Evolutionary conservation across 192 early-diverging fungal genomes (phyloP), one percentile per base, ranked within the genome.

Genomic region (Podila horticola): DNA sequence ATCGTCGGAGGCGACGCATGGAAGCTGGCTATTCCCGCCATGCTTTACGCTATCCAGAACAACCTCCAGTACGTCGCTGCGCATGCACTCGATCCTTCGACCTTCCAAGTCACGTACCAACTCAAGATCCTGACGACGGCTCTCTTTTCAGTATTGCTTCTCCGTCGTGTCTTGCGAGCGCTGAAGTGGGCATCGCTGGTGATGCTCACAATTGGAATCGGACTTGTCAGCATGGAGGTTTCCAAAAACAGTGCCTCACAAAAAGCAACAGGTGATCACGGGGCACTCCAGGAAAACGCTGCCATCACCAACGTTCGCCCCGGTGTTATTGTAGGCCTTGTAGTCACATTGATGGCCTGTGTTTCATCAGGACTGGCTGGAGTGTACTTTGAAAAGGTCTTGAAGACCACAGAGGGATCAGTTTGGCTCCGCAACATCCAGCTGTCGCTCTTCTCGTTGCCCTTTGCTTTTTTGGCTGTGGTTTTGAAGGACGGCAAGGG

Each of bases 301-400:
- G 65, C 58, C 34, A 36, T 64, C 3, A 64, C 69, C 0, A 84
- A 73, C 52, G 81, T 76, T 26, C 77, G 67, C 22, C 72, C 81
- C 63, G 79, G 89, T 28, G 84, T 85, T 28, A 72, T 96, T 22
- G 36, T 94, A 26, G 97, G 97, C 0, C 79, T 97, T 20, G 36
- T 92, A 9, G 86, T 94, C 0, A 96, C 98, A 0, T 65, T 89
- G 33, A 77, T 91, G 15, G 97, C 98, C 2, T 97, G 98, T 79
- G 66, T 97, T 20, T 73, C 97, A 15, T 97, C 96, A 24, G 98
- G 98, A 24, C 83, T 98, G 31, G 97, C 98, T 5, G 98, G 97
- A 50, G 98, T 99, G 6, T 99, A 97, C 82, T 99, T 99, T 90
- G 98, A 99, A 87, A 97, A 96, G 84, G 94, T 99, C 36, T 88